Conservation (phyloP, 1,139 yeast species). For the Saccharomyces hybrid region DNA sequence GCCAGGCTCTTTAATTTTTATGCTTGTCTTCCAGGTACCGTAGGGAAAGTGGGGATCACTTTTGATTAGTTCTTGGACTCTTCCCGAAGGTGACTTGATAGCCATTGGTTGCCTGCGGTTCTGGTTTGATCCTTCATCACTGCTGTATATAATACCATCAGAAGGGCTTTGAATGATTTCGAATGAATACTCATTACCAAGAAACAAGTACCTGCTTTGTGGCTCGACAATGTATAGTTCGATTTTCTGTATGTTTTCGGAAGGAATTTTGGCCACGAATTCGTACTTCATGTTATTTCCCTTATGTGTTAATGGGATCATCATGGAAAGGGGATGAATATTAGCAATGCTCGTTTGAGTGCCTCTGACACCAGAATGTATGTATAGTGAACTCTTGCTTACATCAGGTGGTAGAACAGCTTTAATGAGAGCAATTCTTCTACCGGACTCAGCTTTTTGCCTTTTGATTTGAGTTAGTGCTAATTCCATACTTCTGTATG, state of each 20-base stretch:
- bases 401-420: slow-evolving; percentile 68
- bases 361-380: slow-evolving; percentile 68
- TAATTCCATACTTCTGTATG: slow-evolving; percentile 39
- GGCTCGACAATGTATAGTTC: slow-evolving; percentile 84
- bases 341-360: slow-evolving; percentile 51
- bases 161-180: slow-evolving; percentile 60
- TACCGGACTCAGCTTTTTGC: slow-evolving; percentile 41
- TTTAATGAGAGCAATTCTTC: slow-evolving; percentile 67
- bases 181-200: slow-evolving; percentile 56
- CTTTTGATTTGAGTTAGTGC: slow-evolving; percentile 73
- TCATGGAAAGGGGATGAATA: slow-evolving; percentile 64
- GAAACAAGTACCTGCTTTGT: slow-evolving; percentile 57
- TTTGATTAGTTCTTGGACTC: slow-evolving; percentile 53
- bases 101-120: slow-evolving; percentile 46
- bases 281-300: slow-evolving; percentile 55
- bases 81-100: slow-evolving; percentile 79
- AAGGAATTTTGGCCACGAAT: slow-evolving; percentile 69
- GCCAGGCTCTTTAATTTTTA: slow-evolving; percentile 66
- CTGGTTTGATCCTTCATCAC: slow-evolving; percentile 35
- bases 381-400: slow-evolving; percentile 63
- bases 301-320: slow-evolving; percentile 69
- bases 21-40: slow-evolving; percentile 52
- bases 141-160: slow-evolving; percentile 41
- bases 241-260: slow-evolving; percentile 57
- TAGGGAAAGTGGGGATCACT: slow-evolving; percentile 40